phyloP scores from a whole-genome alignment of 1,284 basidiomycete species.

The Psilocybe mexicana region DNA sequence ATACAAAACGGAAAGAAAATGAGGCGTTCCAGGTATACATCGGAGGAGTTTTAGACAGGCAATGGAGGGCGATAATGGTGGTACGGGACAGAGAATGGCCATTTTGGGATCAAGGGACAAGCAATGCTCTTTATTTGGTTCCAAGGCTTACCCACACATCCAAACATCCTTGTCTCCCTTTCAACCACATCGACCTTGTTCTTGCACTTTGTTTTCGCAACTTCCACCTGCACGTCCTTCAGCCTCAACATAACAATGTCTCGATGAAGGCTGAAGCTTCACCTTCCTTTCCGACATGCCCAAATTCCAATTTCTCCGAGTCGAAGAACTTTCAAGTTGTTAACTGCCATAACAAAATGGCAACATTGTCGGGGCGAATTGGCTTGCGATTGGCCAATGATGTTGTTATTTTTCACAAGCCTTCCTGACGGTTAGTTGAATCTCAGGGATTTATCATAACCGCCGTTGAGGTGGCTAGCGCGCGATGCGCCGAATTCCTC shows the following conservation, averaged over 20 bases:
- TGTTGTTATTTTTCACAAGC: too few relatives aligned
- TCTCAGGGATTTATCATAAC: too few relatives aligned
- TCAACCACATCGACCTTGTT: not conserved
- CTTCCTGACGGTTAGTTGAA: too few relatives aligned
- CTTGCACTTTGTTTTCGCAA: not conserved
- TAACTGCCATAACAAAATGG: too few relatives aligned
- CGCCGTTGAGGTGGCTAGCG: too few relatives aligned
- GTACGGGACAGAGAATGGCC: not conserved
- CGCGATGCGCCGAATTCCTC: too few relatives aligned
- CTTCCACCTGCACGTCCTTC: not conserved
- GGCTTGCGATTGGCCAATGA: too few relatives aligned
- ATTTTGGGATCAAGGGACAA: slow-evolving; percentile 11
- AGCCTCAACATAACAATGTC: not conserved
- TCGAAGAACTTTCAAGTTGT: too few relatives aligned
- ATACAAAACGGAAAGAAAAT: not conserved
- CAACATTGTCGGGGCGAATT: too few relatives aligned
- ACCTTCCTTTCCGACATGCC: not conserved
- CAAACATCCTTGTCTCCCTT: slow-evolving; percentile 9
- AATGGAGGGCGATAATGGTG: not conserved
- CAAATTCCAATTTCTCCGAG: not conserved
- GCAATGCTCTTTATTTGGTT: slow-evolving; percentile 8
- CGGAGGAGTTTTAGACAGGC: not conserved
- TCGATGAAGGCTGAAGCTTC: not conserved
- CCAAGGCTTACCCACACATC: slow-evolving; percentile 5
- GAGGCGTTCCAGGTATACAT: slow-evolving; percentile 2